Evolutionary conservation across 371 early-diverging fungal genomes (phyloP).

Genomic region (Rhizopus delemar): DNA sequence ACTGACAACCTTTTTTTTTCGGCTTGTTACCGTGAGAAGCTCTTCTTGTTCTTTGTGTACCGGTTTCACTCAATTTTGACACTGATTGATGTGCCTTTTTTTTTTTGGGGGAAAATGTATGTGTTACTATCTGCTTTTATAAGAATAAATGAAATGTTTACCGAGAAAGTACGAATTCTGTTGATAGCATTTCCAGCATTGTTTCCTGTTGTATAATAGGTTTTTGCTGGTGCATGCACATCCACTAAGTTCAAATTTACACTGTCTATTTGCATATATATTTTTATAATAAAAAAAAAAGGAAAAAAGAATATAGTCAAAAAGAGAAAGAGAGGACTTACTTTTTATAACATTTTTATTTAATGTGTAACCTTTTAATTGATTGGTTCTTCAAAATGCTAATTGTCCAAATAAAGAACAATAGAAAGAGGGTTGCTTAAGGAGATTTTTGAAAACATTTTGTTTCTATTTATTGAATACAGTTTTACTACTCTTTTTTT

Average conservation of each 20-base stretch:
- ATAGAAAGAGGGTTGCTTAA: not conserved
- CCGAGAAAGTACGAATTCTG: slow-evolving; percentile 21
- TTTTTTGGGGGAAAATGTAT: not conserved
- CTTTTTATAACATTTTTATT: not conserved
- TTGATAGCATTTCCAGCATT: slow-evolving; percentile 20
- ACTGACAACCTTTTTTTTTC: not conserved
- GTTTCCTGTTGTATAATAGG: slow-evolving; percentile 33
- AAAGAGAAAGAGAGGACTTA: not conserved
- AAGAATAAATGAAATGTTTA: slow-evolving; percentile 3
- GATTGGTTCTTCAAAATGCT: not conserved
- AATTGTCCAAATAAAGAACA: slow-evolving; percentile 6
- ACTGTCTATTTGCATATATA: not conserved
- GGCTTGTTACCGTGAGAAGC: slow-evolving; percentile 26
- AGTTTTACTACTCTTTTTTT: too few relatives aligned
- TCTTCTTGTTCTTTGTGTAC: slow-evolving; percentile 15
- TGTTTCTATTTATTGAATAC: too few relatives aligned
- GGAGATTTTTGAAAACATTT: too few relatives aligned
- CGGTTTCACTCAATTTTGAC: not conserved
- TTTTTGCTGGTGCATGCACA: slow-evolving; percentile 33
- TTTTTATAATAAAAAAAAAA: not conserved
- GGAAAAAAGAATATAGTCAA: not conserved
- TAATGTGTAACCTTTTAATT: slow-evolving; percentile 1
- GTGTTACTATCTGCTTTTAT: not conserved
- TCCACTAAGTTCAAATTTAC: slow-evolving; percentile 7
- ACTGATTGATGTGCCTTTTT: slow-evolving; percentile 13